Base-by-base conservation (phyloP, 192 early-diverging fungal genomes). In the Kappamyces sp. region DNA sequence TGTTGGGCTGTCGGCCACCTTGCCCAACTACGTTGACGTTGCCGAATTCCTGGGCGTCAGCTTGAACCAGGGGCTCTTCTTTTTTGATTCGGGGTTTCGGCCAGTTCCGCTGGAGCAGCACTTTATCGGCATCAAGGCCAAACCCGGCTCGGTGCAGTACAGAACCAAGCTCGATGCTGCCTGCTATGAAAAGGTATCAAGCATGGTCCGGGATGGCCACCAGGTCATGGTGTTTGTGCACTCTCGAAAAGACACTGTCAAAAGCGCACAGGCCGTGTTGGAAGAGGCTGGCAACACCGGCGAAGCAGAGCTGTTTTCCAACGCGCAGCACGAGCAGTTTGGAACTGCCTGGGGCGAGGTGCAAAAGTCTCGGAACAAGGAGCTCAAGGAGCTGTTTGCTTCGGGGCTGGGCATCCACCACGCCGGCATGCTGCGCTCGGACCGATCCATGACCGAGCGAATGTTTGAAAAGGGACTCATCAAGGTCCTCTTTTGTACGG, bases 151-250 rank as follows among this genome's bases (percentile, higher is more conserved):
- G 0, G 66, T 69, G 0, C 68, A 77, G 0, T 80, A 80, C 6
- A 83, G 65, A 42, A 69, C 75, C 12, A 77, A 86, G 45, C 79
- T 96, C 73, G 88, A 99, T 64, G 70, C 77, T 11, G 77, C 86
- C 34, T 91, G 91, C 69, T 99, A 93, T 68, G 87, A 93, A 32
- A 90, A 91, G 57, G 63, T 80, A 1, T 47, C 66, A n/a, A 70
- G 66, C 29, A 60, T 70, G 29, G 84, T 99, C 39, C 75, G 80
- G 0, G 81, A 87, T 30, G 91, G 89, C 0, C 86, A 93, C 69
- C 97, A 99, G 69, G 94, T 99, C 30, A 96, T 99, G 94, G 91
- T 99, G 4, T 99, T 99, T 83, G 97, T 99, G 36, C 94, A 99
- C 61, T 82, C 97, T 3, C 86, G 94, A 43, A 98, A 98, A 65